Evolutionary conservation across 2,329 filamentous ascomycete genomes (phyloP), one percentile per base, ranked within the genome.

Genomic region (Ascochyta viciae-villosae): DNA sequence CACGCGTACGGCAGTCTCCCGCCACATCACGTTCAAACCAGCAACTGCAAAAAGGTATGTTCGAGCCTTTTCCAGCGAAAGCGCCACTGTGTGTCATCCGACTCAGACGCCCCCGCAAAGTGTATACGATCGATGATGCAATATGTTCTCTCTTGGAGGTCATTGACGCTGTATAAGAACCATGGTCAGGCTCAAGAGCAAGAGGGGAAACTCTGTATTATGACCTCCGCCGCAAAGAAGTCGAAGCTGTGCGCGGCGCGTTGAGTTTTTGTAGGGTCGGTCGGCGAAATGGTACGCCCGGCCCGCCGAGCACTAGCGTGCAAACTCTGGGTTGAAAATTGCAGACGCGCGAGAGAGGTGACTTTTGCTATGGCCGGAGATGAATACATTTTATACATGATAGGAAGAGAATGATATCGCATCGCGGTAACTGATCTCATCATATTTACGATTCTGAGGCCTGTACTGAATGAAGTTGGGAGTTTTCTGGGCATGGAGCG

Each of bases 201-300:
- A 92, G 88, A 90, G 87, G 89, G 89, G 86, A 84, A 85, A 85
- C 81, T 57, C 54, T 78, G 64, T 62, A 79, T 84, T 88, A 83
- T 86, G 86, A 71, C 67, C 70, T 68, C 87, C 87, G 89, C 89
- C 89, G 89, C 89, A 92, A 57, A 88, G 82, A 91, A 83, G 86
- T 31, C 29, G 84, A 15, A 83, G 85, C 85, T 79, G 40, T 54
- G 61, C 29, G 54, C 15, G 46, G 60, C 54, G 41, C 16, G 58
- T 27, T 45, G 57, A 61, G 57, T 53, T 66, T 72, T 73, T 71
- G 58, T 69, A 50, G 33, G 49, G 24, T 44, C 43, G 47, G 10
- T 16, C 33, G 38, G 24, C 40, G 23, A 33, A 37, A 31, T 38
- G 48, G 61, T 57, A 24, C 26, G 24, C 59, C 54, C 57, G 29